Conservation (phyloP, 2,329 filamentous ascomycete genomes). For the Epichloe festucae region DNA sequence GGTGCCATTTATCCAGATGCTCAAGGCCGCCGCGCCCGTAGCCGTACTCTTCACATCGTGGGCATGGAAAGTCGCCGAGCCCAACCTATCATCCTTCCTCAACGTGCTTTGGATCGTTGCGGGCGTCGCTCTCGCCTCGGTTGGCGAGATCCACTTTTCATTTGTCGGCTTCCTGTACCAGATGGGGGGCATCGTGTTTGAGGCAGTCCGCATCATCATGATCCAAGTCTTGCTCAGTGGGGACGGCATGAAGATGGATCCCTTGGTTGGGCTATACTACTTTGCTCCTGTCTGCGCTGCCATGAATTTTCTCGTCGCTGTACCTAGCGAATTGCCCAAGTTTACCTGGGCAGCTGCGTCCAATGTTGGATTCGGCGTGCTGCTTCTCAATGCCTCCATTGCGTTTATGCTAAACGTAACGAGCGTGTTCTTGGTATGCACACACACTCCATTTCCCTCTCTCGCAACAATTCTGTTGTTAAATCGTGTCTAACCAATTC, state of each 20-base stretch:
- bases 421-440: slow-evolving; percentile 69
- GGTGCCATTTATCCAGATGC: slow-evolving; percentile 59
- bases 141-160: slow-evolving; percentile 57
- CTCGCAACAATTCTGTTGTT: not conserved
- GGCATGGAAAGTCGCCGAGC: slow-evolving; percentile 39
- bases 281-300: slow-evolving; percentile 73
- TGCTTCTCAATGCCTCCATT: slow-evolving; percentile 62
- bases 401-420: slow-evolving; percentile 74
- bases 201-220: slow-evolving; percentile 73
- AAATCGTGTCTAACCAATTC: slow-evolving; percentile 4
- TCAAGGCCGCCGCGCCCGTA: slow-evolving; percentile 55
- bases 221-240: slow-evolving; percentile 69
- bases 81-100: slow-evolving; percentile 29
- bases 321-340: slow-evolving; percentile 53
- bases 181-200: slow-evolving; percentile 66
- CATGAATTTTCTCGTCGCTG: slow-evolving; percentile 62
- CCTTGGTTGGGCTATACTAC: slow-evolving; percentile 79
- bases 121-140: slow-evolving; percentile 38
- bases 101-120: slow-evolving; percentile 40
- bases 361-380: slow-evolving; percentile 48
- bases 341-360: slow-evolving; percentile 56
- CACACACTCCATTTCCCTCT: not conserved
- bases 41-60: slow-evolving; percentile 54
- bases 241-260: slow-evolving; percentile 74
- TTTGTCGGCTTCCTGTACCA: slow-evolving; percentile 56